Base-by-base conservation (phyloP, 106 monocot species). In the Amphibolis antarctica region DNA sequence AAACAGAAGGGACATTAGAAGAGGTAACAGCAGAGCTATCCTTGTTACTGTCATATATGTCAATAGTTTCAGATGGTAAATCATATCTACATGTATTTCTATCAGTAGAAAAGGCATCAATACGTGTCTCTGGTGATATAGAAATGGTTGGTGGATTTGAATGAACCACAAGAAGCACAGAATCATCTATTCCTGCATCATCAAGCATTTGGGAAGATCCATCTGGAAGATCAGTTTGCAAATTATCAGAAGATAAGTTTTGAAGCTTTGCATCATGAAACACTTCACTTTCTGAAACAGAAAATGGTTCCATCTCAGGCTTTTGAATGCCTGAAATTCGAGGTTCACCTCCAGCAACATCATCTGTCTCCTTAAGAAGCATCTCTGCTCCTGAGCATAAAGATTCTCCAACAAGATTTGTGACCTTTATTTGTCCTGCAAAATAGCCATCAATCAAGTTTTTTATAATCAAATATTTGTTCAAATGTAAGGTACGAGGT, bases 321-420 rank as follows among this genome's bases (percentile, higher is more conserved):
- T 18, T 55, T 9, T 53, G 20, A 9, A 28, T 44, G 19, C 10
- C n/a, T 28, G 29, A 30, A 22, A 58, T 58, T 12, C 18, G 28
- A 58, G 29, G 9, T 12, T 77, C 42, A 30, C 36, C 12, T 30
- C 54, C 49, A 65, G 24, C 3, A 20, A 46, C 43, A 71, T 44
- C 66, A 56, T 27, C 62, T 36, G 61, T 42, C 56, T 57, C 36
- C 42, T 61, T 60, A 69, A 43, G 11, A 36, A 23, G 55, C 43
- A n/a, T 13, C 0, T 15, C 21, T 17, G 43, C 25, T 59, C 26
- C 28, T 21, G 14, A 49, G 42, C 18, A 50, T 59, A 46, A 59
- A 56, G 74, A 59, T 53, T 49, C 42, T 64, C 61, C 72, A 61
- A 14, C 66, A 42, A 42, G 12, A 19, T 9, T n/a, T n/a, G 9